phyloP scores from a whole-genome alignment of 805 yeast genomes.

The Tetrapisispora nanseiensis region DNA sequence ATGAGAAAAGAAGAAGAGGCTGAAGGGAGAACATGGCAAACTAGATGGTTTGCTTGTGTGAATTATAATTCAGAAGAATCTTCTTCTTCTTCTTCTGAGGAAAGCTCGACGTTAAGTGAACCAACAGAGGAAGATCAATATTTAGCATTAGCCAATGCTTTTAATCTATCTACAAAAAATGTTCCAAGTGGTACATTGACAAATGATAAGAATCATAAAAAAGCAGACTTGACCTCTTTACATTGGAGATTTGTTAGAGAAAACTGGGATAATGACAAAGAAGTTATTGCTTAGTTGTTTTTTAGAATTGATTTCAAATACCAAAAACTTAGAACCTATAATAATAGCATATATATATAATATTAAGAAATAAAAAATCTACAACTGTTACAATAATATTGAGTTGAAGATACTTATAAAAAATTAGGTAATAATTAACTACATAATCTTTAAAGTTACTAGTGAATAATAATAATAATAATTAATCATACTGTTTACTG shows the following conservation, averaged over 20 bases:
- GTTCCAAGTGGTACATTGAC: constrained; percentile 57
- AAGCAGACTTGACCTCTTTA: constrained; percentile 32
- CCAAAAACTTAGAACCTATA: too few species aligned
- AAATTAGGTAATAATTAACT: too few species aligned
- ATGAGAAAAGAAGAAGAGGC: constrained; percentile 64
- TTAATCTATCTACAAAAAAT: constrained; percentile 50
- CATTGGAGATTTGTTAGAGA: constrained; percentile 65
- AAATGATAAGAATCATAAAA: constrained; percentile 45
- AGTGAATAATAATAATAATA: too few species aligned
- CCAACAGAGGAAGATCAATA: constrained; percentile 30
- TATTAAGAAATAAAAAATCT: too few species aligned
- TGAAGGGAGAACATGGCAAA: constrained; percentile 57
- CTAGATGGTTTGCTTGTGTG: constrained; percentile 66
- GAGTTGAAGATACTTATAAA: too few species aligned
- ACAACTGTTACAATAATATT: too few species aligned
- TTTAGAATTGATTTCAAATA: not conserved
- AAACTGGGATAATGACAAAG: constrained; percentile 50
- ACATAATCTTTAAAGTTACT: too few species aligned
- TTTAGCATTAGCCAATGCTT: constrained; percentile 35
- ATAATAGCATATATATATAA: not conserved
- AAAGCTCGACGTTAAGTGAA: constrained; percentile 3
- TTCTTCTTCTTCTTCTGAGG: not conserved
- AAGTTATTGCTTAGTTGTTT: constrained; percentile 32
- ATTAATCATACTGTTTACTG: too few species aligned
- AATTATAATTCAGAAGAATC: constrained; percentile 28